Conservation (phyloP, 176 grass and related monocot species). For the Carex myosuroides region DNA sequence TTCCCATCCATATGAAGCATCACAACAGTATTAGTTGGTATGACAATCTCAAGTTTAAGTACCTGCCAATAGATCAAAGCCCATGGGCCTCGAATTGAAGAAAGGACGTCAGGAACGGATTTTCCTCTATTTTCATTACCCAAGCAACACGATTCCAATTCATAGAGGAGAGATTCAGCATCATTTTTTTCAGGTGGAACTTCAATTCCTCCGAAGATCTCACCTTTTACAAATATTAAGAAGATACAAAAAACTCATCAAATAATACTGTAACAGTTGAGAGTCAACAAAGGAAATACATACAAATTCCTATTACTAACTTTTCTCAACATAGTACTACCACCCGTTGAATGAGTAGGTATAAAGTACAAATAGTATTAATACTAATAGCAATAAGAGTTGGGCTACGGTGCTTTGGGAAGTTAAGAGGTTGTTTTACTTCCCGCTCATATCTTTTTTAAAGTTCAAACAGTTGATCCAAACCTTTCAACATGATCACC, state of each 20-base stretch:
- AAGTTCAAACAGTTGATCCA: no score
- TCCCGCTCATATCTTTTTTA: no score
- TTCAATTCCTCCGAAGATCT: conserved; percentile 79
- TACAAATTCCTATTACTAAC: background rate
- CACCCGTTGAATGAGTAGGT: background rate
- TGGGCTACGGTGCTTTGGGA: no score
- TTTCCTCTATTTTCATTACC: conserved; percentile 25
- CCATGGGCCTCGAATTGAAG: conserved; percentile 77
- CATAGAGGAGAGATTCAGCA: conserved; percentile 45
- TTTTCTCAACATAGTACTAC: background rate
- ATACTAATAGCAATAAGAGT: background rate
- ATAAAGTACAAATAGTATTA: background rate
- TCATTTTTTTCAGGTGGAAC: conserved; percentile 55
- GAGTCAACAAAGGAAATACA: background rate
- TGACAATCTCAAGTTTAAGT: background rate
- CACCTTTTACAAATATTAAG: conserved; percentile 40
- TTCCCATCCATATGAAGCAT: conserved; percentile 10
- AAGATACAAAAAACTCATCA: background rate
- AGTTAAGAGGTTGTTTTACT: no score
- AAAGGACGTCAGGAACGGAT: conserved; percentile 54
- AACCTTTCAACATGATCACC: no score
- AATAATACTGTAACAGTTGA: background rate
- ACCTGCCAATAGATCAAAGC: conserved; percentile 94
- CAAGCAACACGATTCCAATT: conserved; percentile 54
- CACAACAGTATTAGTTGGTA: background rate